Evolutionary conservation across 257 asterid species (phyloP), one percentile per base, ranked within the genome.

Genomic region (Cruciata laevipes): DNA sequence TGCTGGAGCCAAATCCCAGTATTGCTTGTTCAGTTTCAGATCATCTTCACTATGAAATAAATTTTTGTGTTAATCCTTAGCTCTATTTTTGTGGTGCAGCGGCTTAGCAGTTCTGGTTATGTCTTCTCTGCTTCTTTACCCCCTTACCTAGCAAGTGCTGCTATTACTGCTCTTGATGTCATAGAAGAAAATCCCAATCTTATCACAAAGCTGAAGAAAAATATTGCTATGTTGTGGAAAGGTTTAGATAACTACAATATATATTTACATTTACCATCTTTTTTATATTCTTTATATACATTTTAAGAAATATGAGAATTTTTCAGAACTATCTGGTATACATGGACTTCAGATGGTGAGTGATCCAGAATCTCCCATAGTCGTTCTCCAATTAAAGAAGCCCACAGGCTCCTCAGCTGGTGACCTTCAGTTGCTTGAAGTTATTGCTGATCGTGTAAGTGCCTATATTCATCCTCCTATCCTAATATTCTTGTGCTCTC

Each of bases 51-150:
- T 25, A 16, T 49, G 49, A 14, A 4, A 58, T 49, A 21, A 25
- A 18, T 53, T 13, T 32, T 38, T 37, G 6, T 47, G 55, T 17
- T 14, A 47, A 47, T 47, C 8, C 14, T 47, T 47, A 47, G 13
- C 55, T 4, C 7, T 17, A 47, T 47, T 47, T 16, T 14, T 47
- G 37, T 69, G n/a, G 77, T 47, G 75, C 96, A 89, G 96, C 95
- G 95, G 70, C 95, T 89, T 75, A 89, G 96, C 75, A 86, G 55
- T 47, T 47, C 55, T 47, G 55, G 55, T 47, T 47, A 47, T n/a
- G 55, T 47, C 55, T 47, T 47, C 20, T 47, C 55, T 47, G 55
- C 55, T 47, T 47, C 55, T 47, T 47, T 47, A 47, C 55, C 55
- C 21, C 55, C 55, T 47, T 47, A 47, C 55, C 55, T 47, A 17